A percentile compares a stretch with the other conserved stretches of the same genome.
Evolutionary conservation across 495 filamentous ascomycete species (phyloP).

Genomic region (Talaromyces thailandensis): DNA sequence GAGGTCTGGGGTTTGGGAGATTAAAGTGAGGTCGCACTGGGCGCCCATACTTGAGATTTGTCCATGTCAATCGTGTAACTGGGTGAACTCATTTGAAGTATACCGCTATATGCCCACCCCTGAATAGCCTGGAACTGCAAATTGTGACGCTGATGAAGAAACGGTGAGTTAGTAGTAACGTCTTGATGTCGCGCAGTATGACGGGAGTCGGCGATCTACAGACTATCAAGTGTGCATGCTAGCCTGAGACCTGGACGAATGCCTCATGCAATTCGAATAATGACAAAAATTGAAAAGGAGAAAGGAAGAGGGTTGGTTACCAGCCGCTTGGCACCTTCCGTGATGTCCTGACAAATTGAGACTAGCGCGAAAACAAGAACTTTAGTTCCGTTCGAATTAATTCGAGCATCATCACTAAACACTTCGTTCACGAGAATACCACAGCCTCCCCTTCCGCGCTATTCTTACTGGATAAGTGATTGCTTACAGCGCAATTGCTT

Average conservation of each 20-base stretch:
- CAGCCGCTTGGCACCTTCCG: not conserved
- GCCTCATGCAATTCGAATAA: too few species aligned
- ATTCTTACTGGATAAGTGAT: not conserved
- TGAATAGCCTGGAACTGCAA: not conserved
- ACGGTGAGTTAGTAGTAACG: not conserved
- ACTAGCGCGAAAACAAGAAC: slow-evolving; percentile 2
- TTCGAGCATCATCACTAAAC: not conserved
- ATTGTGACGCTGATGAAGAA: not conserved
- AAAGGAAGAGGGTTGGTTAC: not conserved
- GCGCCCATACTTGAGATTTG: not conserved
- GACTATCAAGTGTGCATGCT: not conserved
- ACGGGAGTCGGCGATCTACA: not conserved
- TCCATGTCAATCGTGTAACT: not conserved
- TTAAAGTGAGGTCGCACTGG: not conserved
- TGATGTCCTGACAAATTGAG: not conserved
- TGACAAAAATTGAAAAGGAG: too few species aligned
- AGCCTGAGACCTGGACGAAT: not conserved
- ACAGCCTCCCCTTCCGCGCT: not conserved
- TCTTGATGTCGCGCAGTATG: not conserved
- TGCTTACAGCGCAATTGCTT: not conserved
- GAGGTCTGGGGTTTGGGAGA: not conserved
- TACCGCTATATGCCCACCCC: not conserved
- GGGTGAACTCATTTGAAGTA: not conserved
- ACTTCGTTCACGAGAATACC: not conserved
- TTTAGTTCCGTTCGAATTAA: not conserved